These are phyloP conservation scores for Cryptococcus sp. DNA, from an alignment of 1,284 basidiomycete species.

Conservation along the genomic window DNA sequence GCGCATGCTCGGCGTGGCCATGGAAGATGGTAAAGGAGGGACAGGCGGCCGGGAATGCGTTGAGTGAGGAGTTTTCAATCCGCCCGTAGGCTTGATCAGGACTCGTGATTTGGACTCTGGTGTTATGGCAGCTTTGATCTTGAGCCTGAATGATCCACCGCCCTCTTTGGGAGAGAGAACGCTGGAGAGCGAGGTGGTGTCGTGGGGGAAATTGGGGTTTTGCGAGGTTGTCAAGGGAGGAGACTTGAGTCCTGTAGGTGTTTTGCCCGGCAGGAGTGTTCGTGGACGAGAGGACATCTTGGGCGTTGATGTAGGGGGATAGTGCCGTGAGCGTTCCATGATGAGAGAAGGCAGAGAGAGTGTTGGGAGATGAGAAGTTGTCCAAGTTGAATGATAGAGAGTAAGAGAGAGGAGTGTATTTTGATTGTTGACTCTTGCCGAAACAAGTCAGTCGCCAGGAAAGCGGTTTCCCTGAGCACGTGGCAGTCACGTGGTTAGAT, in stretches of 20 bases:
- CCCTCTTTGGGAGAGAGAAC: conserved; percentile 31
- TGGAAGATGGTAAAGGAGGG: background rate
- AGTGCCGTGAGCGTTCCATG: conserved; percentile 15
- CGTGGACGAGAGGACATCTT: conserved; percentile 23
- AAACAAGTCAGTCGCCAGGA: conserved; percentile 15
- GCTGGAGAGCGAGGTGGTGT: conserved; percentile 9
- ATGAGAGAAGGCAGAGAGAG: background rate
- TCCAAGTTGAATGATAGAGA: background rate
- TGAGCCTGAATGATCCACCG: conserved; percentile 30
- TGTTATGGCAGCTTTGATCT: conserved; percentile 46
- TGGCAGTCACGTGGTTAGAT: background rate
- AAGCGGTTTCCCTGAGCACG: too few relatives aligned
- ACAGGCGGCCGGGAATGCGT: background rate
- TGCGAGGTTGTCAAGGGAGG: conserved; percentile 33
- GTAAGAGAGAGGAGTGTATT: background rate
- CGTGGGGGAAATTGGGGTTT: conserved; percentile 24
- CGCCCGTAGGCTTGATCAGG: conserved; percentile 27
- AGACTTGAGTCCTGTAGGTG: conserved; percentile 20
- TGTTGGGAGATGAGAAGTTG: background rate
- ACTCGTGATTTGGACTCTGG: conserved; percentile 46
- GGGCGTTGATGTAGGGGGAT: conserved; percentile 13
- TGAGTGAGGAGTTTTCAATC: conserved; percentile 6
- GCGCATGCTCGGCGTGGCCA: conserved; percentile 12
- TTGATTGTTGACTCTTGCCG: conserved; percentile 11
- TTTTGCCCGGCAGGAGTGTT: conserved; percentile 15